Base-by-base conservation (phyloP, 371 early-diverging fungal genomes). In the Syncephalastrum sp. region DNA sequence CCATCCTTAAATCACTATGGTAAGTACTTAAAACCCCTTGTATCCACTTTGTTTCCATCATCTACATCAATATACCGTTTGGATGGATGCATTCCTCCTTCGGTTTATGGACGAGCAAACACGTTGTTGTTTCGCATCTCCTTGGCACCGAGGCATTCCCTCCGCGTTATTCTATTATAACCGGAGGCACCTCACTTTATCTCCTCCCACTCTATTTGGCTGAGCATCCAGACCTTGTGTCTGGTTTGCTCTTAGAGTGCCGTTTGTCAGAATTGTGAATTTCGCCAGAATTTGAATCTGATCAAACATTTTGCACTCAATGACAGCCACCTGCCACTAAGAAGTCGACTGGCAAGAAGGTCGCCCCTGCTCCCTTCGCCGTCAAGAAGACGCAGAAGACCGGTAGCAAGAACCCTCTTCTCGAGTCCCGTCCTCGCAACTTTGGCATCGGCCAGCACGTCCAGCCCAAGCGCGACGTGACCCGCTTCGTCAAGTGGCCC, bases 401-500 rank as follows among this genome's bases (percentile, higher is more conserved):
- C 82, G 73, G 77, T 61, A 73, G 82, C 59, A 74, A 71, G 70
- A 92, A 96, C 88, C 95, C 97, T 54, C 85, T 96, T 59, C 83
- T 97, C 64, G 97, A 96, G 85, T 90, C 90, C 82, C 80, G 84
- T 53, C 86, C 94, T 65, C 83, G 88, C 69, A 94, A 93, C 88
- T 96, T 93, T 73, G 91, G 91, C 63, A 90, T 98, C 62, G 98
- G 97, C 66, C 89, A 92, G 78, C 94, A 91, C 70, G 82, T 97
- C 77, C 97, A 94, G 82, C 98, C 97, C 75, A 87, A 86, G 79
- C 91, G 92, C 71, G 94, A 98, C 82, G 83, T 98, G 46, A 84
- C 94, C 66, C 95, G 97, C 76, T 97, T 92, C 77, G 93, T 96
- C 77, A 94, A 95, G 82, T 97, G 96, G 97, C 98, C 99, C 70